Evolutionary conservation across 768 basidiomycete genomes (phyloP).

Genomic region (Kwoniella bestiolae): DNA sequence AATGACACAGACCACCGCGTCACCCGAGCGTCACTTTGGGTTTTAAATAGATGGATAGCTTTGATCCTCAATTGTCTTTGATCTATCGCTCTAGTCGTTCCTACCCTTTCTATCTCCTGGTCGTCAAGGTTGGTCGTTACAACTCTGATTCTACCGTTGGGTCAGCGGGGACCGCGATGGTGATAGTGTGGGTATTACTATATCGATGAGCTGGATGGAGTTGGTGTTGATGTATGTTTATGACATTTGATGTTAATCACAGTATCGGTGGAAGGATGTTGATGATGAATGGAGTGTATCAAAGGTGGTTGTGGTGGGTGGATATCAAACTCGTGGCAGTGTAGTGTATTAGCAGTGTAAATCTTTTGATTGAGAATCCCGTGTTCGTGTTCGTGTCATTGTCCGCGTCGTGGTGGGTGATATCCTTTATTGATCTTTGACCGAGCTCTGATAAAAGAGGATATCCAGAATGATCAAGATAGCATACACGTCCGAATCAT

Average conservation of each 20-base stretch:
- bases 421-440: neutral
- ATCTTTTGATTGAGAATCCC: neutral
- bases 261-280: too few species aligned
- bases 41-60: neutral
- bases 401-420: too few species aligned
- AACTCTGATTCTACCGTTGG: neutral
- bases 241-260: too few species aligned
- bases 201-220: neutral
- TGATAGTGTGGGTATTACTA: too few species aligned
- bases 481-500: neutral
- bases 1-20: neutral
- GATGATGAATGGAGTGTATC: neutral
- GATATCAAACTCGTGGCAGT: neutral
- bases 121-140: neutral
- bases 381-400: neutral
- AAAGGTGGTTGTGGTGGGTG: neutral
- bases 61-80: neutral
- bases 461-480: neutral
- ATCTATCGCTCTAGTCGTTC: neutral
- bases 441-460: neutral
- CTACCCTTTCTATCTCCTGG: neutral
- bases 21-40: neutral
- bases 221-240: neutral
- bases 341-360: neutral
- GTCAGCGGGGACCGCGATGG: too few species aligned